A percentile compares a stretch with the other conserved stretches of the same genome.
Conservation (phyloP, 1,284 basidiomycete species). For the Exsudoporus floridanus region DNA sequence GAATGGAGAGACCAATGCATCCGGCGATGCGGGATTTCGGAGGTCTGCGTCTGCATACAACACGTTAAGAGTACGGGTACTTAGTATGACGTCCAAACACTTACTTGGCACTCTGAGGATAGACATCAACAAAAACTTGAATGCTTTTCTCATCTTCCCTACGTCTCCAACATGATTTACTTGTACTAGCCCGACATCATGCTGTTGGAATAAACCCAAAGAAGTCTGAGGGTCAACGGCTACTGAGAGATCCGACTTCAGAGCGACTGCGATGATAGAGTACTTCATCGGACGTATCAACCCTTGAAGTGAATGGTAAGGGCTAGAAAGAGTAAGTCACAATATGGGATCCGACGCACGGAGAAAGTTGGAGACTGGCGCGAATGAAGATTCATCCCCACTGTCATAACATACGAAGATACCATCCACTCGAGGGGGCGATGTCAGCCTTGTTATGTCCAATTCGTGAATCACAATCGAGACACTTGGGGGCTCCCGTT, state of each 20-base stretch:
- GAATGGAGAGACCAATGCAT: slow-evolving; percentile 48
- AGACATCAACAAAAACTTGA: slow-evolving; percentile 64
- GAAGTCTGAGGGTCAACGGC: slow-evolving; percentile 58
- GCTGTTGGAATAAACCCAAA: slow-evolving; percentile 45
- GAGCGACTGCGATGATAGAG: slow-evolving; percentile 67
- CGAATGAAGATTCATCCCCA: slow-evolving; percentile 57
- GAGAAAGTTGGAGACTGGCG: slow-evolving; percentile 59
- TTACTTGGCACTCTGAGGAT: slow-evolving; percentile 55
- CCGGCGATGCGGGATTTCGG: slow-evolving; percentile 72
- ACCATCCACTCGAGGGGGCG: slow-evolving; percentile 61
- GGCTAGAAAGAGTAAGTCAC: slow-evolving; percentile 5
- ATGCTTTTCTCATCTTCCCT: slow-evolving; percentile 64
- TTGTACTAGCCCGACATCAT: slow-evolving; percentile 70
- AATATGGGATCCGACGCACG: slow-evolving; percentile 43
- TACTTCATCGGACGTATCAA: slow-evolving; percentile 54
- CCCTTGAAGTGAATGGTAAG: slow-evolving; percentile 40
- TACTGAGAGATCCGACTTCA: slow-evolving; percentile 67
- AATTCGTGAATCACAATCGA: slow-evolving; percentile 35
- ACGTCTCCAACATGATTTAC: slow-evolving; percentile 50
- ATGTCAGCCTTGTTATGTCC: slow-evolving; percentile 39
- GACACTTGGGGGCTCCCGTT: slow-evolving; percentile 31
- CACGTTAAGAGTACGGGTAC: slow-evolving; percentile 6
- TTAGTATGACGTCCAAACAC: slow-evolving; percentile 19
- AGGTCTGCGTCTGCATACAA: slow-evolving; percentile 40
- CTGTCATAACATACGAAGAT: slow-evolving; percentile 76